Evolutionary conservation across 1,284 basidiomycete species (phyloP).

Genomic region (Leccinum pachyderme): DNA sequence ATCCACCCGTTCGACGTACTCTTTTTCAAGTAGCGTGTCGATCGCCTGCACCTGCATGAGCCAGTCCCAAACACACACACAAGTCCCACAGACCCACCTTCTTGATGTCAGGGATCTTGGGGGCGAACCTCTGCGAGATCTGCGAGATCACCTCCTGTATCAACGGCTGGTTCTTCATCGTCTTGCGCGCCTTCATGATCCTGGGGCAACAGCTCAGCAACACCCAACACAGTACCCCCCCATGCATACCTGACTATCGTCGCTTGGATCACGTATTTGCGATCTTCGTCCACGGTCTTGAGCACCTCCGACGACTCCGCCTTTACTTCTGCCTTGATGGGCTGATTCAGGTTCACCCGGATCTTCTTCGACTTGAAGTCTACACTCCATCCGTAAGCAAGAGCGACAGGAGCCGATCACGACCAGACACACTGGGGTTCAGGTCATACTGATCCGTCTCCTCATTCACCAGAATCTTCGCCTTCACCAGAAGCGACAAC

Average conservation of each 20-base stretch:
- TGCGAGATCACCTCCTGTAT: conserved; percentile 95
- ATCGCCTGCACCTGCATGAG: conserved; percentile 67
- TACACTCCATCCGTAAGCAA: conserved; percentile 30
- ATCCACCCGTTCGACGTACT: conserved; percentile 93
- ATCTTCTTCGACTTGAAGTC: conserved; percentile 99
- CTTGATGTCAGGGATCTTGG: conserved; percentile 90
- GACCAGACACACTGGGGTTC: conserved; percentile 67
- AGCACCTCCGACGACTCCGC: conserved; percentile 88
- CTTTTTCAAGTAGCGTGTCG: conserved; percentile 94
- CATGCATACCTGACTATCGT: conserved; percentile 83
- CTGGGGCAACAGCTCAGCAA: conserved; percentile 38
- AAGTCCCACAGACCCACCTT: conserved; percentile 50
- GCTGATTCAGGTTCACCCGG: conserved; percentile 89
- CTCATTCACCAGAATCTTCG: conserved; percentile 84
- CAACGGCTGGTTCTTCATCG: conserved; percentile 93
- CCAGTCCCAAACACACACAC: background rate
- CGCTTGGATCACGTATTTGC: conserved; percentile 96
- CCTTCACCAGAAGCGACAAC: conserved; percentile 81
- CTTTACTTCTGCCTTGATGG: conserved; percentile 94
- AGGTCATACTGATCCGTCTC: conserved; percentile 89
- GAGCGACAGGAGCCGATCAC: background rate
- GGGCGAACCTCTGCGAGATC: conserved; percentile 86
- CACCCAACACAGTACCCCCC: background rate
- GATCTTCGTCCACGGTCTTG: conserved; percentile 96
- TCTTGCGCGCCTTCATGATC: conserved; percentile 98